Base-by-base conservation (phyloP, 2,329 filamentous ascomycete species). In the Xylariaceae sp. region DNA sequence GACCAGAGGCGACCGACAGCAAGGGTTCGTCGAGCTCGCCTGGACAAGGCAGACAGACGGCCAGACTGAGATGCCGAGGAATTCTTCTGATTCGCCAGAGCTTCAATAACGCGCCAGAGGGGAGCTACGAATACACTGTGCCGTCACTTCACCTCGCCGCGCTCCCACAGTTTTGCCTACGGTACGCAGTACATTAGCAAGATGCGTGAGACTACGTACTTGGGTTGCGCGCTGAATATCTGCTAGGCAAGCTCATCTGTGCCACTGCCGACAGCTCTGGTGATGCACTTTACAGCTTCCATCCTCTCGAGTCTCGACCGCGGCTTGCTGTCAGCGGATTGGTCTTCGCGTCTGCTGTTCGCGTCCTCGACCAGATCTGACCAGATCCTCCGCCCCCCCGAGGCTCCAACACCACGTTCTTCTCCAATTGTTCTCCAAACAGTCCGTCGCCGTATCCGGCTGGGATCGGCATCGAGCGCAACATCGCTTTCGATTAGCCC, bases 391-490 rank as follows among this genome's bases (percentile, higher is more conserved):
- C 30, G n/a, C 19, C 11, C 11, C 26, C 17, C 31, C 15, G 19
- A 12, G 16, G 26, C 21, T 16, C 31, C 22, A 18, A 16, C 13
- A 18, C 12, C 19, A 32, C 15, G 13, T 15, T 15, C 15, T 32
- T 39, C 37, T 37, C 42, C 44, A 39, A 44, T 39, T 35, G 38
- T 38, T 42, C 39, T 39, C 44, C 38, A 44, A 46, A 36, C 40
- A 16, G n/a, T 12, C 5, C 9, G 22, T 14, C 13, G 9, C 34
- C 36, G 37, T 35, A 32, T 42, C 31, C 24, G 38, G 41, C 34
- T 39, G 35, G 38, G 41, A 44, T 46, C 41, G 31, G 37, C 44
- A 31, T 23, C 29, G 30, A 34, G 37, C 7, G 38, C 37, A 27
- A 41, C n/a, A n/a, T n/a, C n/a, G n/a, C n/a, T 23, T 16, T 31